Base-by-base conservation (phyloP, 768 basidiomycete genomes). In the Lactarius indigo region DNA sequence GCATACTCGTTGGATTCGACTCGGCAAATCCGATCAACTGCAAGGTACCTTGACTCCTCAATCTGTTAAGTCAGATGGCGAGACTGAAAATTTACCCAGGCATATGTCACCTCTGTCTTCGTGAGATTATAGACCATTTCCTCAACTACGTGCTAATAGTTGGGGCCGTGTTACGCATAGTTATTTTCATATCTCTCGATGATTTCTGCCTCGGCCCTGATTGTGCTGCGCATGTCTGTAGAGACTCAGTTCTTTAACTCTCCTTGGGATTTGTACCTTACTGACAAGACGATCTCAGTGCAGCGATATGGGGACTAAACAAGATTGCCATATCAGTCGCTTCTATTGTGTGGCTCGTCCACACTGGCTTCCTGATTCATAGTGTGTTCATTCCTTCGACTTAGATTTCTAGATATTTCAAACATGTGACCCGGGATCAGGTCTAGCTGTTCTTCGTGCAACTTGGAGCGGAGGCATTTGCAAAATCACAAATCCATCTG, bases 191-290 rank as follows among this genome's bases (percentile, higher is more conserved):
- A 13, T 18, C 23, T 61, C 23, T 26, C 64, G 5, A 54, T 65
- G 35, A 23, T 52, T 4, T 68, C 28, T n/a, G 59, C 67, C 5
- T 65, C 67, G 35, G 57, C 42, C 5, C 64, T 68, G 17, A 61
- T 61, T n/a, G 54, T 68, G 23, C 44, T 65, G 31, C 67, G 67
- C 42, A 57, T 68, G 67, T 68, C 39, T 31, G 65, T 31, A 12
- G n/a, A n/a, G 59, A n/a, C 17, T 41, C 42, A 8, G 7, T 5
- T 26, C 20, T 37, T 8, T 15, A 37, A 37, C n/a, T n/a, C n/a
- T n/a, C n/a, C n/a, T n/a, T n/a, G n/a, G n/a, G n/a, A 6, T 31
- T 31, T 13, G 13, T 2, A 6, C 35, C 9, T 9, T 10, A 33
- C 55, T 4, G 41, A 30, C 28, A 8, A 35, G 33, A 20, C 35